A percentile compares a stretch with the other conserved stretches of the same genome.
Conservation (phyloP, 2,329 filamentous ascomycete genomes). For the Tolypocladium ovalisporum region DNA sequence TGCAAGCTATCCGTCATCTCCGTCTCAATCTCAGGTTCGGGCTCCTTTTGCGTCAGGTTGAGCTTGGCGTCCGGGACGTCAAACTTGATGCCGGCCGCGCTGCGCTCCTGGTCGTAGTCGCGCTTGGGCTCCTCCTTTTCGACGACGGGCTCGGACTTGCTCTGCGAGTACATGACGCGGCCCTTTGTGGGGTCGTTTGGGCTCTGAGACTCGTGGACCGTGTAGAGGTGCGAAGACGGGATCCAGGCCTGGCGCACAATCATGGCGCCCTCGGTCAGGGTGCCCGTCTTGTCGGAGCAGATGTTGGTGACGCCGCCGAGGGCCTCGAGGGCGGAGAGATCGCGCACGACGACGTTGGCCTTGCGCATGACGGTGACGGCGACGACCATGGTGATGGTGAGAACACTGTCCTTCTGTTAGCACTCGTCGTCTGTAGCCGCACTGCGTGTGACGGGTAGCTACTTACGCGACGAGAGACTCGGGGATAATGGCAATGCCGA, state of each 20-base stretch:
- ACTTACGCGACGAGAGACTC: conserved; percentile 53
- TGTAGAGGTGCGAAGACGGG: conserved; percentile 44
- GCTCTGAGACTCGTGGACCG: conserved; percentile 49
- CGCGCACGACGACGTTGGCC: conserved; percentile 53
- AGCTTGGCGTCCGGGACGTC: conserved; percentile 50
- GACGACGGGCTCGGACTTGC: conserved; percentile 19
- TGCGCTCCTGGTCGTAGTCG: conserved; percentile 50
- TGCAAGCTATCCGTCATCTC: conserved; percentile 38
- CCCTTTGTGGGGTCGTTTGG: conserved; percentile 52
- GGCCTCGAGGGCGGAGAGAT: conserved; percentile 57
- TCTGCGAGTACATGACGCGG: conserved; percentile 33
- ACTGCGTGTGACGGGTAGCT: too few relatives aligned
- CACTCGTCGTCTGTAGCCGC: background rate
- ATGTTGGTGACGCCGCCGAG: conserved; percentile 63
- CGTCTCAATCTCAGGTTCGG: conserved; percentile 24
- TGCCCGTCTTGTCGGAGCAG: conserved; percentile 65
- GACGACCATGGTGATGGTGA: conserved; percentile 61
- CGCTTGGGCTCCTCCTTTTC: conserved; percentile 30
- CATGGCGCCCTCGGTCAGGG: conserved; percentile 59
- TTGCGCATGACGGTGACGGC: conserved; percentile 55
- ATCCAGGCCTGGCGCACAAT: conserved; percentile 58
- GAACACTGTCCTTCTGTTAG: conserved; percentile 29
- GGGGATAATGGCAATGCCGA: conserved; percentile 51
- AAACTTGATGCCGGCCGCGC: conserved; percentile 48
- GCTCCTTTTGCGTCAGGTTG: conserved; percentile 21